Evolutionary conservation across 2,329 filamentous ascomycete species (phyloP).

Genomic region (Aspergillus aculeatus): DNA sequence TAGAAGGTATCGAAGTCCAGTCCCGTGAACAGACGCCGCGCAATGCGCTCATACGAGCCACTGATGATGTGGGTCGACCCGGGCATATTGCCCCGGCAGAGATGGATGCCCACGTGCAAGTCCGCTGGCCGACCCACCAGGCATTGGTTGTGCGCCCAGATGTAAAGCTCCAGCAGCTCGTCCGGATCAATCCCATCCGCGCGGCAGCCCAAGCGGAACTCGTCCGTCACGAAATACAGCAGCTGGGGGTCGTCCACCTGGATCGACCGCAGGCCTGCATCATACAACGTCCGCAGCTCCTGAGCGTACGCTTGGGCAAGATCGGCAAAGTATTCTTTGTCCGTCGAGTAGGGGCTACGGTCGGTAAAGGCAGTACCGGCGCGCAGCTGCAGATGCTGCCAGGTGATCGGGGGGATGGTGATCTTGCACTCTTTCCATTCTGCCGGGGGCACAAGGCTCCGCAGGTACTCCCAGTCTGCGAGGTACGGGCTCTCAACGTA

Average conservation of each 20-base stretch:
- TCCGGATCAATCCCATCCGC: slow-evolving; percentile 54
- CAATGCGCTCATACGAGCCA: slow-evolving; percentile 63
- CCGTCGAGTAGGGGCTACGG: slow-evolving; percentile 50
- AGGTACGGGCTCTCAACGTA: slow-evolving; percentile 33
- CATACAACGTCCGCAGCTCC: slow-evolving; percentile 57
- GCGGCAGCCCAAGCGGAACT: slow-evolving; percentile 1
- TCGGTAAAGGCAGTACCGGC: slow-evolving; percentile 50
- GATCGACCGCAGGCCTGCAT: slow-evolving; percentile 58
- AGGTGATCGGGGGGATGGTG: slow-evolving; percentile 59
- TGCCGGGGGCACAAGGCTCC: slow-evolving; percentile 54
- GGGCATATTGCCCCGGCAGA: slow-evolving; percentile 64
- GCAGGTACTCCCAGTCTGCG: slow-evolving; percentile 50
- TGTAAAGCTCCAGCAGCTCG: slow-evolving; percentile 68
- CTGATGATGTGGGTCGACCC: slow-evolving; percentile 52
- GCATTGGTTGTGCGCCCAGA: slow-evolving; percentile 69
- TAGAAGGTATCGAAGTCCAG: slow-evolving; percentile 63
- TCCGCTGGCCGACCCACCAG: slow-evolving; percentile 60
- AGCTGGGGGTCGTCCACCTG: slow-evolving; percentile 58
- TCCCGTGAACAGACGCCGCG: slow-evolving; percentile 59
- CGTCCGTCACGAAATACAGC: slow-evolving; percentile 61
- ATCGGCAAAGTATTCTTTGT: slow-evolving; percentile 59
- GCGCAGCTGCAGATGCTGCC: slow-evolving; percentile 60
- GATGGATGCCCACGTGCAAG: slow-evolving; percentile 70
- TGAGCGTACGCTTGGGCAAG: slow-evolving; percentile 59
- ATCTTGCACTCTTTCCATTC: slow-evolving; percentile 60